Evolutionary conservation across 2,329 filamentous ascomycete species (phyloP), one percentile per base, ranked within the genome.

Genomic region (Cordyceps cateniannulata): DNA sequence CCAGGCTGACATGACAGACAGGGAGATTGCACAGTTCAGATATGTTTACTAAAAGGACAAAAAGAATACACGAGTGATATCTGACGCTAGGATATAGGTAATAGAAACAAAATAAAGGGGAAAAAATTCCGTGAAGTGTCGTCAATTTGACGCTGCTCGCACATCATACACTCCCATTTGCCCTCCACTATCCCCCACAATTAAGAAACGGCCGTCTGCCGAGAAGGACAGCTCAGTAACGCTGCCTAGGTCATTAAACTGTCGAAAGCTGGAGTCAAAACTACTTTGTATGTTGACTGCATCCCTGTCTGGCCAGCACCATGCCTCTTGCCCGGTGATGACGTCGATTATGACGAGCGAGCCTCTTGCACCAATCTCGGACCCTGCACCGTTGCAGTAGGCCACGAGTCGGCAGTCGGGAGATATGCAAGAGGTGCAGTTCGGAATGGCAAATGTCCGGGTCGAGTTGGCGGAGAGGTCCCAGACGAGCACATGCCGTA

Each of bases 21-120:
- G 71, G 66, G 79, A 83, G 70, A 83, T 84, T 65, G 64, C 75
- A 20, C 77, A 79, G 62, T 84, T 84, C 68, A 73, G 79, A 63
- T 84, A 84, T 67, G 77, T 81, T 9, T 78, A 72, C 59, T 71
- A 68, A 35, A 12, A 35, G 32, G n/a, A n/a, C n/a, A n/a, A n/a
- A n/a, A n/a, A n/a, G n/a, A n/a, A 53, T 44, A n/a, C 38, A 27
- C 40, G 20, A 8, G 12, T 25, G 18, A 8, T 12, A 27, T 29
- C 18, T 2, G 20, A 10, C 40, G 48, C 57, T 14, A 52, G 58
- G 50, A 60, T 47, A 53, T 47, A 40, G n/a, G n/a, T n/a, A 51
- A 51, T 32, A 53, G 25, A 47, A 20, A 60, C 49, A 27, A 38
- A 10, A 32, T 35, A 38, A 25, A 24, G 3, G 12, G 6, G 32